Conservation (phyloP, 2,329 filamentous ascomycete species). For the Fusarium praegraminearum region DNA sequence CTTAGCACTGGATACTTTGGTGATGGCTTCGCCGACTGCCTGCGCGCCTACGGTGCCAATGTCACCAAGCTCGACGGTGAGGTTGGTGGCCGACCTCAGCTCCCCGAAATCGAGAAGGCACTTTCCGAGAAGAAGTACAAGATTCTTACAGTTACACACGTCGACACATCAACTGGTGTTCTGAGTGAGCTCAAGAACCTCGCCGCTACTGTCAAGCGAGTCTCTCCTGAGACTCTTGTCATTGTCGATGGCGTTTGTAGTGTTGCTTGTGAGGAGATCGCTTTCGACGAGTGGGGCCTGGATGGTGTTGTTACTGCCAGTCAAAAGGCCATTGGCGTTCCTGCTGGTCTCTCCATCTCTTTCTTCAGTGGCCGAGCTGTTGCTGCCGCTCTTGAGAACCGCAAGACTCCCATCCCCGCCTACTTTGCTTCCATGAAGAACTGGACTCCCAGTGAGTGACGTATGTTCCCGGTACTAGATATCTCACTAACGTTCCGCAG, state of each 20-base stretch:
- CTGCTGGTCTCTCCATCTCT: constrained; percentile 91
- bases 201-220: constrained; percentile 82
- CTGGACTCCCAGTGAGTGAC: constrained; percentile 84
- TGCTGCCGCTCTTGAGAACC: constrained; percentile 75
- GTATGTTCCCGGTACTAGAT: neutral
- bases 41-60: constrained; percentile 89
- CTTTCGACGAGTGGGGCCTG: constrained; percentile 93
- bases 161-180: constrained; percentile 97
- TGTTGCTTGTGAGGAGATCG: constrained; percentile 94
- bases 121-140: constrained; percentile 94
- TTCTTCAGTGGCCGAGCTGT: constrained; percentile 94
- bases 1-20: constrained; percentile 98
- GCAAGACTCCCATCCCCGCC: constrained; percentile 83
- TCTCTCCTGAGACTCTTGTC: constrained; percentile 91
- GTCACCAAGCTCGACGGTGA: constrained; percentile 90
- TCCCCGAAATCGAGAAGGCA: constrained; percentile 88
- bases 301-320: constrained; percentile 94
- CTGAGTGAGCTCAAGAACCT: constrained; percentile 89
- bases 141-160: constrained; percentile 92
- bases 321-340: constrained; percentile 97
- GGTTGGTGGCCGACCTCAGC: constrained; percentile 87
- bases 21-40: constrained; percentile 92
- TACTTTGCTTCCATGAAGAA: constrained; percentile 99
- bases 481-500: constrained; percentile 55
- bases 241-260: constrained; percentile 98